A percentile compares a stretch with the other conserved stretches of the same genome.
Evolutionary conservation across 495 filamentous ascomycete species (phyloP).

Genomic region (Extremus antarcticus): DNA sequence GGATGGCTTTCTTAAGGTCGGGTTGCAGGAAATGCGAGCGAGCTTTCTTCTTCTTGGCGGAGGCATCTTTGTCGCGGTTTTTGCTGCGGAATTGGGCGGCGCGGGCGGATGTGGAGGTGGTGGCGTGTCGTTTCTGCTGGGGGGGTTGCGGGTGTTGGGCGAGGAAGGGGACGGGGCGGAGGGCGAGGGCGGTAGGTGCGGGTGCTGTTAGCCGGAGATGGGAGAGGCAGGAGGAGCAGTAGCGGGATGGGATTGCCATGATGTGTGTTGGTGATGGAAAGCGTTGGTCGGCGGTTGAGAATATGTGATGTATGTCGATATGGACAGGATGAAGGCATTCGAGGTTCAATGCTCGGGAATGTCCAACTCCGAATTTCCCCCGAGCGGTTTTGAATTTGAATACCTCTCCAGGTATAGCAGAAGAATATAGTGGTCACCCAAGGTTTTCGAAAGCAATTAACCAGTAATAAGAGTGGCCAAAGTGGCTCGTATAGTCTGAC

Average conservation of each 20-base stretch:
- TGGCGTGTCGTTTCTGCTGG: constrained; percentile 22
- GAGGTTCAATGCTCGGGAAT: not conserved
- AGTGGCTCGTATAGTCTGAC: too few species aligned
- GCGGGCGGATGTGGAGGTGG: constrained; percentile 11
- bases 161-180: not conserved
- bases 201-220: not conserved
- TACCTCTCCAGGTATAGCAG: too few species aligned
- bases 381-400: too few species aligned
- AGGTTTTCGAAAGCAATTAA: too few species aligned
- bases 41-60: constrained; percentile 47
- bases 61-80: constrained; percentile 7
- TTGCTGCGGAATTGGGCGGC: constrained; percentile 24
- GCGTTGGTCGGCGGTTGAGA: not conserved
- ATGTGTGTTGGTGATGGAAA: not conserved
- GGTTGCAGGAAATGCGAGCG: constrained; percentile 50
- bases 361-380: too few species aligned
- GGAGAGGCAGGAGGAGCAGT: constrained; percentile 17
- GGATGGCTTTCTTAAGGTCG: constrained; percentile 49
- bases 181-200: not conserved
- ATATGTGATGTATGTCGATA: not conserved
- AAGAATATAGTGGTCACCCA: too few species aligned
- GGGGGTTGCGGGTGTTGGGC: not conserved
- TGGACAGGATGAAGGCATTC: not conserved
- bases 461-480: too few species aligned
- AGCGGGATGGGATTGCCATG: constrained; percentile 3